These are phyloP conservation scores for Sporothrix protearum DNA, from an alignment of 2,329 filamentous ascomycete genomes.

Conservation along the genomic window DNA sequence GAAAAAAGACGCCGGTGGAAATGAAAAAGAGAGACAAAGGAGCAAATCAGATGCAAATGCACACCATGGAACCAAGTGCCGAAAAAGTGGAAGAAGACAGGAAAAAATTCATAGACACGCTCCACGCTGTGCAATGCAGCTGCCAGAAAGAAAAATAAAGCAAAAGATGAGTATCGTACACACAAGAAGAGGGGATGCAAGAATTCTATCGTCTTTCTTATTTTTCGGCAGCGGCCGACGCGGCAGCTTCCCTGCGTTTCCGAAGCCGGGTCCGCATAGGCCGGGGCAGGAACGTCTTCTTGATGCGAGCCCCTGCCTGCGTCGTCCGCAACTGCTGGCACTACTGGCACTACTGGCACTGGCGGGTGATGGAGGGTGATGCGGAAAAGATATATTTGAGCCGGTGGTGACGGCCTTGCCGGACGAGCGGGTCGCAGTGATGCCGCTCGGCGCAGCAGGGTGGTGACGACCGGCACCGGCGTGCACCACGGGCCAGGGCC, in stretches of 20 bases:
- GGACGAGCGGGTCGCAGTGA: neutral
- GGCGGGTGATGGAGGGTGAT: constrained; percentile 29
- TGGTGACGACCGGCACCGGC: constrained; percentile 23
- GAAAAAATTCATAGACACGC: neutral
- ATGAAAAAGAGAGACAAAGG: neutral
- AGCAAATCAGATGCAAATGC: no score
- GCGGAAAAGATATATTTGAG: neutral
- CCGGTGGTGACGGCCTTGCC: neutral
- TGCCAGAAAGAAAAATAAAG: neutral
- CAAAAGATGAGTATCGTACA: neutral
- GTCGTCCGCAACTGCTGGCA: constrained; percentile 36
- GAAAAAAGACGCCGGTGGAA: constrained; percentile 9
- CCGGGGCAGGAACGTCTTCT: constrained; percentile 18
- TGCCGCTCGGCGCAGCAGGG: neutral
- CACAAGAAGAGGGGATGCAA: neutral
- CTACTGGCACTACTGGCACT: no score
- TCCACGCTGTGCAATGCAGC: constrained; percentile 8
- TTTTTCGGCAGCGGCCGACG: neutral
- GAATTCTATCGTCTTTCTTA: constrained; percentile 15
- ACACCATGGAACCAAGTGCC: no score
- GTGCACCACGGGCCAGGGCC: constrained; percentile 34
- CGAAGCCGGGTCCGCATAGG: constrained; percentile 30
- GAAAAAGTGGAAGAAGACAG: neutral
- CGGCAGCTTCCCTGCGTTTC: constrained; percentile 40
- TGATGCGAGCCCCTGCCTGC: constrained; percentile 35